Percentiles rank a stretch among this genome's conserved stretches.
Conservation (phyloP, 2,329 filamentous ascomycete genomes). For the Didymosphaeria variabile region DNA sequence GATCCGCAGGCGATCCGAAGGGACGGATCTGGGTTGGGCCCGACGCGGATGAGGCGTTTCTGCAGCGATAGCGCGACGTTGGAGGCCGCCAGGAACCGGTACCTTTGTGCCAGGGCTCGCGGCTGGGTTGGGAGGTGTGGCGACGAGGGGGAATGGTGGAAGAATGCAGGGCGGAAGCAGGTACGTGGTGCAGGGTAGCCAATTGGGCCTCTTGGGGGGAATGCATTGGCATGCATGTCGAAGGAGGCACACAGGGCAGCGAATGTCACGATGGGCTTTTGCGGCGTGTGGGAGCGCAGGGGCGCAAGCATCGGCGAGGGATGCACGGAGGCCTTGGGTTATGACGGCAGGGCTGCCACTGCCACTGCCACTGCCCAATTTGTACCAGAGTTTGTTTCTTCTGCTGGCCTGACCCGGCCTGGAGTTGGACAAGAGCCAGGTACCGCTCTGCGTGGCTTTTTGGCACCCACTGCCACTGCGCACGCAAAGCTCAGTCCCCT, state of each 20-base stretch:
- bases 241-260: neutral
- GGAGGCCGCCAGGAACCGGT: neutral
- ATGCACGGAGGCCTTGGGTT: neutral
- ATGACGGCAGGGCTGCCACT: neutral
- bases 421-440: neutral
- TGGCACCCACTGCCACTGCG: neutral
- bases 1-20: constrained; percentile 14
- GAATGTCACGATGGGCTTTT: constrained; percentile 1
- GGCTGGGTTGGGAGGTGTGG: neutral
- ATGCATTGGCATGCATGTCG: neutral
- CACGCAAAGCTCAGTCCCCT: neutral
- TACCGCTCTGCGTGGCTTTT: neutral
- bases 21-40: constrained; percentile 19
- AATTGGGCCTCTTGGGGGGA: neutral
- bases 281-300: neutral
- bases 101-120: neutral
- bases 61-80: neutral
- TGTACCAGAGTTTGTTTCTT: constrained; percentile 12
- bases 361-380: constrained; percentile 1
- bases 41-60: constrained; percentile 24
- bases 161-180: neutral
- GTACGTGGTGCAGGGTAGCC: neutral
- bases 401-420: neutral
- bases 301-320: neutral
- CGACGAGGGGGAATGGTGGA: neutral